Percentiles rank a stretch among this genome's conserved stretches.
These are phyloP conservation scores for Camelina sativa DNA, from an alignment of 345 rosid genomes.

Conservation along the genomic window DNA sequence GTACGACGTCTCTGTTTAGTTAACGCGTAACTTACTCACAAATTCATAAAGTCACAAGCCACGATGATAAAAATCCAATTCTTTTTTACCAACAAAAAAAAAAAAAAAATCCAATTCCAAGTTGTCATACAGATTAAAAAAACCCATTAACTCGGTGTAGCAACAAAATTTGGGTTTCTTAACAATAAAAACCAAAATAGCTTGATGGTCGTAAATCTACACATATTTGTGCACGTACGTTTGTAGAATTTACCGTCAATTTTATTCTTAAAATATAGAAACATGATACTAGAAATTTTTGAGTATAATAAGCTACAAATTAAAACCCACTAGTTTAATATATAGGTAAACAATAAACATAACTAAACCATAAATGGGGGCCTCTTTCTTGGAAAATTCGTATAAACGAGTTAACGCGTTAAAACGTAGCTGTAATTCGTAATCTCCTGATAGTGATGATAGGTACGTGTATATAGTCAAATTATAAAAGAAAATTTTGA, in stretches of 20 bases:
- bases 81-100: too few relatives aligned
- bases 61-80: background rate
- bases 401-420: conserved; percentile 37
- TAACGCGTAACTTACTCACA: conserved; percentile 33
- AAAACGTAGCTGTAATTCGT: conserved; percentile 44
- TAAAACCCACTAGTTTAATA: background rate
- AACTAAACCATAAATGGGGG: conserved; percentile 7
- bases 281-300: background rate
- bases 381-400: conserved; percentile 38
- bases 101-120: background rate
- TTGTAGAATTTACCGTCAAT: conserved; percentile 6
- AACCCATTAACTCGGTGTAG: background rate
- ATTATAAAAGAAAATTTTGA: background rate
- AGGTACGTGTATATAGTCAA: conserved; percentile 32
- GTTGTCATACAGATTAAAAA: background rate
- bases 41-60: conserved; percentile 19
- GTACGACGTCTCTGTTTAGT: conserved; percentile 23
- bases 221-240: conserved; percentile 31
- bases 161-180: background rate
- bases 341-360: conserved; percentile 25
- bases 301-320: background rate
- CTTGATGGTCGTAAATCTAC: background rate
- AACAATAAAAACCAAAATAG: too few relatives aligned
- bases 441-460: conserved; percentile 36
- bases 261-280: background rate